Evolutionary conservation across 73 alveolate species (phyloP), one percentile per base, ranked within the genome.

Genomic region (Uronychia binucleata): DNA sequence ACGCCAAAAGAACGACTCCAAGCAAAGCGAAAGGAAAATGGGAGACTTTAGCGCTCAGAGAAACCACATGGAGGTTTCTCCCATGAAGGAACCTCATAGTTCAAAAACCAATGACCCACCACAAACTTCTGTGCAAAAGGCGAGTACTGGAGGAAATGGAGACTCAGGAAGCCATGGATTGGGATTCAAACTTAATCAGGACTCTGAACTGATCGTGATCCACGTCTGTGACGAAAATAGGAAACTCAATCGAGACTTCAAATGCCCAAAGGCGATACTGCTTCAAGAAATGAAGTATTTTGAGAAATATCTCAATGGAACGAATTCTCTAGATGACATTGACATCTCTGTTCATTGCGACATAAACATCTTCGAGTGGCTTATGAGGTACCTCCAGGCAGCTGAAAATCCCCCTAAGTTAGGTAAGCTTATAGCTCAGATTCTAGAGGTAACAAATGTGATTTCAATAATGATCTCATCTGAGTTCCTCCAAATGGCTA

Each of bases 341-440:
- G 97, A 92, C 34, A 92, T 92, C 26, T 80, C 90, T 58, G 97
- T 92, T 30, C 97, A 92, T 57, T 92, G 97, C 67, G 97, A 92
- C 79, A 81, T 92, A 28, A 86, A 84, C 28, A 89, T 92, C 34
- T 92, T 92, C 58, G 97, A 89, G 88, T 92, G 97, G 95, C 92
- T 92, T 8, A 88, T 92, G 94, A 85, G 83, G 34, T 92, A 89
- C 74, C 58, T 92, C 33, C 60, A 89, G 35, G 27, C 57, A 25
- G 26, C 1, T 27, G 80, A 28, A 75, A 88, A 57, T 27, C 58
- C 26, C 26, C 87, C 28, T 34, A 80, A 34, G 59, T 28, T 57
- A 5, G 26, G 80, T 31, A 34, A 57, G 58, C 8, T n/a, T 14
- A 33, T 34, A 82, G 90, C 26, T 27, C 80, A 30, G 58, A 34